Conservation (phyloP, 345 rosid species). For the Luvunga scandens region DNA sequence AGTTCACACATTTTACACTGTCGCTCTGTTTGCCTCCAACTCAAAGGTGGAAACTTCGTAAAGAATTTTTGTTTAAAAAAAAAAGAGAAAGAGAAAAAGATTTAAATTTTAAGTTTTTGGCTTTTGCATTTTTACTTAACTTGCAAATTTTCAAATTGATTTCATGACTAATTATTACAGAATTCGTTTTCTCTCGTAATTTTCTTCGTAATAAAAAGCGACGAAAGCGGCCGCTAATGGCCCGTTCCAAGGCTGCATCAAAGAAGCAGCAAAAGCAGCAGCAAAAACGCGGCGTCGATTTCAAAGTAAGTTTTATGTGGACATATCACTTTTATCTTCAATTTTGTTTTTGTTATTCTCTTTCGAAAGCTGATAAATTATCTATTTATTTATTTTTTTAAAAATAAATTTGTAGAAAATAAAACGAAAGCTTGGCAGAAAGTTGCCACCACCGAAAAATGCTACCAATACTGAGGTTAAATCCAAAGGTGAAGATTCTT, state of each 20-base stretch:
- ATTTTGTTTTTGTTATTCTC: not conserved
- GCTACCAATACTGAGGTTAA: slow-evolving; percentile 84
- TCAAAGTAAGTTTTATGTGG: slow-evolving; percentile 44
- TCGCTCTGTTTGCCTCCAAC: not conserved
- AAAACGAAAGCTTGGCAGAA: slow-evolving; percentile 83
- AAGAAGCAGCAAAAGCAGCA: slow-evolving; percentile 54
- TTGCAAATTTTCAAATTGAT: too few species aligned
- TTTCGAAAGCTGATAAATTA: not conserved
- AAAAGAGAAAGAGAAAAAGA: not conserved
- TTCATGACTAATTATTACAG: not conserved
- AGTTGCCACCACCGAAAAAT: slow-evolving; percentile 84
- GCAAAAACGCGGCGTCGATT: slow-evolving; percentile 78
- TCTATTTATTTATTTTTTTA: not conserved
- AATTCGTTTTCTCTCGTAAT: not conserved
- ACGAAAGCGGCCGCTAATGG: slow-evolving; percentile 34
- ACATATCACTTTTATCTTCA: not conserved
- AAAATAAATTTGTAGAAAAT: slow-evolving; percentile 57
- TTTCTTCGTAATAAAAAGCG: not conserved
- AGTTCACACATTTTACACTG: not conserved
- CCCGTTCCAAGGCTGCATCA: slow-evolving; percentile 52
- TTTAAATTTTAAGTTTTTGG: not conserved
- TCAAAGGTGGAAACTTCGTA: not conserved
- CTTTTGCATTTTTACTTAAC: not conserved
- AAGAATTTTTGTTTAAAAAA: too few species aligned
- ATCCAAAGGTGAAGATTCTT: slow-evolving; percentile 57